Evolutionary conservation across 2,329 filamentous ascomycete genomes (phyloP).

Genomic region (Hypoxylon sp.): DNA sequence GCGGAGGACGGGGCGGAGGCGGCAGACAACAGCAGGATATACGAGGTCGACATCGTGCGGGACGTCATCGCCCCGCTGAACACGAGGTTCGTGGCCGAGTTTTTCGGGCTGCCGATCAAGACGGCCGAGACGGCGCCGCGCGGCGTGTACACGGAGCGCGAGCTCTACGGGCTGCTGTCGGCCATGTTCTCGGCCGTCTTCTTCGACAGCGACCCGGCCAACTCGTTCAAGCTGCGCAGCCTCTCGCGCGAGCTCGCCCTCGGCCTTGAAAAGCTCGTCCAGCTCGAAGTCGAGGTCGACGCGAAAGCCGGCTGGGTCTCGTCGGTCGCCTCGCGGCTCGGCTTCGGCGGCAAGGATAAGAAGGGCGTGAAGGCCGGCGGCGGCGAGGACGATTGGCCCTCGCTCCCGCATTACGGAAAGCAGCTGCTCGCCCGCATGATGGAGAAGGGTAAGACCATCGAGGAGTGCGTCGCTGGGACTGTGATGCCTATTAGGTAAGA

Average conservation of each 20-base stretch:
- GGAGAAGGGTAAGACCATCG: constrained; percentile 58
- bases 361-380: constrained; percentile 43
- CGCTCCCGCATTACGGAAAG: constrained; percentile 64
- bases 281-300: constrained; percentile 59
- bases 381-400: constrained; percentile 52
- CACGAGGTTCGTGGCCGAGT: constrained; percentile 61
- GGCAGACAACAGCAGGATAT: constrained; percentile 48
- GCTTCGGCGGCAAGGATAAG: neutral
- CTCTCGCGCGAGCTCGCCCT: constrained; percentile 58
- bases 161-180: constrained; percentile 64
- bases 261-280: constrained; percentile 60
- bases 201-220: constrained; percentile 64
- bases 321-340: constrained; percentile 48
- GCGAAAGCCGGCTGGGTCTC: constrained; percentile 57
- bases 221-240: constrained; percentile 62
- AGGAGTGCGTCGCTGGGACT: constrained; percentile 64
- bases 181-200: constrained; percentile 65
- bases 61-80: constrained; percentile 61
- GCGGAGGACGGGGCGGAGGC: too few relatives aligned
- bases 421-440: constrained; percentile 64
- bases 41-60: constrained; percentile 65
- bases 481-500: constrained; percentile 59
- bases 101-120: constrained; percentile 64
- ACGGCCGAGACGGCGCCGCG: constrained; percentile 55
- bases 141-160: constrained; percentile 64